Conservation (phyloP, 768 basidiomycete species). For the Collybiopsis luxurians region DNA sequence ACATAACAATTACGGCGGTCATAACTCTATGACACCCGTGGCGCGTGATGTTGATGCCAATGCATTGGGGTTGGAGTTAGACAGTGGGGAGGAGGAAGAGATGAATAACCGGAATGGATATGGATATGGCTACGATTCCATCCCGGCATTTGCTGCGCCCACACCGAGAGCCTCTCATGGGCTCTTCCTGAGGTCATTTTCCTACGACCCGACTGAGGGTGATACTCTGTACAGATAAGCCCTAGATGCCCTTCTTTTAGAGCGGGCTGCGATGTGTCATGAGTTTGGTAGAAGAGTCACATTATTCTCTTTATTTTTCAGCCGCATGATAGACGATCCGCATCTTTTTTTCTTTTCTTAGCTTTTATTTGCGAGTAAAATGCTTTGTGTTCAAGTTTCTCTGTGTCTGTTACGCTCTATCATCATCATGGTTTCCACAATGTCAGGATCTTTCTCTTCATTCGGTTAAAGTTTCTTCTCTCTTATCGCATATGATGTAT, state of each 20-base stretch:
- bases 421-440: too few relatives aligned
- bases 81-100: not conserved
- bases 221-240: slow-evolving; percentile 1
- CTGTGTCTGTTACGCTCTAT: not conserved
- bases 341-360: not conserved
- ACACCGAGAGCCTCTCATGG: slow-evolving; percentile 5
- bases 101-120: not conserved
- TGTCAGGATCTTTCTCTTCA: not conserved
- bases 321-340: too few relatives aligned
- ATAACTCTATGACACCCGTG: not conserved
- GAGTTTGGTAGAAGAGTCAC: too few relatives aligned
- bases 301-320: too few relatives aligned
- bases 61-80: slow-evolving; percentile 2
- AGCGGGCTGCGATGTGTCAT: too few relatives aligned
- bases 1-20: not conserved
- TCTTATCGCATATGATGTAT: too few relatives aligned
- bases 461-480: too few relatives aligned
- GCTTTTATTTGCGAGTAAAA: too few relatives aligned
- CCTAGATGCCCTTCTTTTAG: too few relatives aligned
- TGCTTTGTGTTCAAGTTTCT: not conserved
- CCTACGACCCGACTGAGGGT: not conserved
- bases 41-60: not conserved
- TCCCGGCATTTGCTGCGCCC: slow-evolving; percentile 7
- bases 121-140: not conserved
- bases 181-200: slow-evolving; percentile 4